phyloP scores from a whole-genome alignment of 441 rosid species.

The Adansonia rubrostipa region DNA sequence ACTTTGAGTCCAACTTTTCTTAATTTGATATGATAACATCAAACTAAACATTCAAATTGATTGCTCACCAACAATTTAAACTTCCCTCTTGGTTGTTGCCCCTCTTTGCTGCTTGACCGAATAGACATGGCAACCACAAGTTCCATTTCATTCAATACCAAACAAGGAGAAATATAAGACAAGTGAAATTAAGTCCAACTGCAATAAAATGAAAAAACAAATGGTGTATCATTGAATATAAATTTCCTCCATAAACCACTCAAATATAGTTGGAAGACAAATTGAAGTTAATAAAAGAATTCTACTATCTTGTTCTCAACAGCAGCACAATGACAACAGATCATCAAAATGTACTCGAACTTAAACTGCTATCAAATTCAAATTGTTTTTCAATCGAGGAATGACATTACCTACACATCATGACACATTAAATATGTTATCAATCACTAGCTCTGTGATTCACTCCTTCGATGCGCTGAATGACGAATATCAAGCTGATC shows the following conservation, averaged over 20 bases:
- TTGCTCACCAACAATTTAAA: too few species aligned
- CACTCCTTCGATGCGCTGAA: not conserved
- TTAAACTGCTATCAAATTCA: slow-evolving; percentile 26
- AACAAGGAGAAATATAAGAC: not conserved
- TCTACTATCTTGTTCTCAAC: slow-evolving; percentile 33
- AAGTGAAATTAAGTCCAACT: too few species aligned
- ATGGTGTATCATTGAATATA: too few species aligned
- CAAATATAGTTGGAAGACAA: slow-evolving; percentile 13
- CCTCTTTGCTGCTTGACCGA: not conserved
- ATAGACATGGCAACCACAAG: not conserved
- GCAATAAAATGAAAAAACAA: too few species aligned
- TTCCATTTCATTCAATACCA: not conserved
- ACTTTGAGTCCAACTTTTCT: too few species aligned
- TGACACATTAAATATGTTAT: not conserved
- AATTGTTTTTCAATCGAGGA: not conserved
- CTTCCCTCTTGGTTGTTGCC: not conserved
- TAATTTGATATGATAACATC: too few species aligned
- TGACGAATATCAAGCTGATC: not conserved
- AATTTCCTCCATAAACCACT: not conserved
- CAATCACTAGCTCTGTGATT: not conserved
- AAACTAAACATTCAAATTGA: too few species aligned
- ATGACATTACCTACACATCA: not conserved
- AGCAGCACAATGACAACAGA: not conserved
- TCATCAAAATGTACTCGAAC: not conserved
- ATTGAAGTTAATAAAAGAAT: slow-evolving; percentile 44